Percentiles rank a stretch among this genome's conserved stretches.
phyloP scores from a whole-genome alignment of 2,329 filamentous ascomycete species.

The Clonostachys rhizophaga region DNA sequence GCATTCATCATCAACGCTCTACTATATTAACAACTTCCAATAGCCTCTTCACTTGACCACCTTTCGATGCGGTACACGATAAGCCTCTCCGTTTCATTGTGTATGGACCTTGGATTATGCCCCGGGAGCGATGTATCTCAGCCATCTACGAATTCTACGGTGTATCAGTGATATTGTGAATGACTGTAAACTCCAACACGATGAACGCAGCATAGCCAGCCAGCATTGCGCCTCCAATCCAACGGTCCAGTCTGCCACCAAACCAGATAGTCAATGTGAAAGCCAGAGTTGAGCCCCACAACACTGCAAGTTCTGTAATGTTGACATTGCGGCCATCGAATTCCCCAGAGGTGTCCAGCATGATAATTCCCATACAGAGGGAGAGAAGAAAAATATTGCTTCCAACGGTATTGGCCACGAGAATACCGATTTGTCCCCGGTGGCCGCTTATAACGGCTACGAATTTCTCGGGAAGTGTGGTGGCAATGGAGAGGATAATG shows the following conservation, averaged over 20 bases:
- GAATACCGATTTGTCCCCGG: constrained; percentile 39
- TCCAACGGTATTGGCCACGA: constrained; percentile 46
- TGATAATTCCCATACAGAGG: constrained; percentile 37
- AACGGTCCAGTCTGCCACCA: constrained; percentile 3
- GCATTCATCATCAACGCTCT: too few species aligned
- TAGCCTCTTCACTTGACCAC: too few species aligned
- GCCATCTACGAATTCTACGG: too few species aligned
- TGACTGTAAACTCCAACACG: constrained; percentile 8
- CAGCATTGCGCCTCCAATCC: constrained; percentile 7
- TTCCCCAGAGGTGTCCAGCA: constrained; percentile 5
- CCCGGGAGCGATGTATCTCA: too few species aligned
- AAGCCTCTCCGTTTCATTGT: too few species aligned
- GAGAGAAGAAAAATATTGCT: constrained; percentile 51
- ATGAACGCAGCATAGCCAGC: constrained; percentile 9
- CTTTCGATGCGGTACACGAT: too few species aligned
- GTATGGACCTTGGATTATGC: too few species aligned
- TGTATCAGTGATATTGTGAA: not conserved
- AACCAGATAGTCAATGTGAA: constrained; percentile 11
- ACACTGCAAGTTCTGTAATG: constrained; percentile 6
- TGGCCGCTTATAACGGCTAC: constrained; percentile 40
- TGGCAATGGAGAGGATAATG: constrained; percentile 42
- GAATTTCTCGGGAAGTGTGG: constrained; percentile 49
- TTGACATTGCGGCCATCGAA: constrained; percentile 5
- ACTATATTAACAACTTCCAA: too few species aligned
- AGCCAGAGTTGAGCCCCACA: constrained; percentile 9